These are phyloP conservation scores for Spencermartinsiella ligniputridi DNA, from an alignment of 1,139 yeast species.

Conservation along the genomic window DNA sequence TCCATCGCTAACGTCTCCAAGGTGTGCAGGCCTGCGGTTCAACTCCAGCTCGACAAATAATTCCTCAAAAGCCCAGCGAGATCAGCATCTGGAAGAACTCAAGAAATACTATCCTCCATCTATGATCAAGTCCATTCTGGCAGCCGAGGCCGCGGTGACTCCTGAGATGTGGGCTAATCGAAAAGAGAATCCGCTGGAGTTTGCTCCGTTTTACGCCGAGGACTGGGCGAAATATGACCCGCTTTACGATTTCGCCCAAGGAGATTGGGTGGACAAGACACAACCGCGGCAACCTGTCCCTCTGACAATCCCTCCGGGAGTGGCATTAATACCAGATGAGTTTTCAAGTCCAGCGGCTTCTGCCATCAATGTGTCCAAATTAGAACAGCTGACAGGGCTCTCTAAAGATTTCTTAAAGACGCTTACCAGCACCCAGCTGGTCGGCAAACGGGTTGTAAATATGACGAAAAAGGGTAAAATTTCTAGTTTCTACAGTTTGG, in stretches of 20 bases:
- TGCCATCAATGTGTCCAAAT: slow-evolving; percentile 36
- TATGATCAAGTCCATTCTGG: slow-evolving; percentile 70
- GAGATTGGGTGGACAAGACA: slow-evolving; percentile 42
- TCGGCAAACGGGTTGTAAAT: slow-evolving; percentile 72
- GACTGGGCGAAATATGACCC: slow-evolving; percentile 55
- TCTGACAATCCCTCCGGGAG: slow-evolving; percentile 39
- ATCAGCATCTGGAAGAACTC: slow-evolving; percentile 55
- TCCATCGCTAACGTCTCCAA: neutral
- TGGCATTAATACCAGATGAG: slow-evolving; percentile 30
- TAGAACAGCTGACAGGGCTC: slow-evolving; percentile 62
- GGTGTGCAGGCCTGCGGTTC: neutral
- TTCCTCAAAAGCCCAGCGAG: slow-evolving; percentile 20
- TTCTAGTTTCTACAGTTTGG: slow-evolving; percentile 75
- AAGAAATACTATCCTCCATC: slow-evolving; percentile 72
- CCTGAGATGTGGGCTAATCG: slow-evolving; percentile 51
- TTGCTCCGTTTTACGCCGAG: slow-evolving; percentile 59
- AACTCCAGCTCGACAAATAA: neutral
- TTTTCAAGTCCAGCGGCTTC: slow-evolving; percentile 39
- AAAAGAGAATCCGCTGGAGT: slow-evolving; percentile 38
- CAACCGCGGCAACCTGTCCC: slow-evolving; percentile 44
- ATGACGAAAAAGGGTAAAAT: slow-evolving; percentile 95
- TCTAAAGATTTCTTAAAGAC: slow-evolving; percentile 59
- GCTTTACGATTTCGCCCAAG: slow-evolving; percentile 51
- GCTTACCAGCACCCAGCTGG: slow-evolving; percentile 49
- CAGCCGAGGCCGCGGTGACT: slow-evolving; percentile 69